phyloP scores from a whole-genome alignment of 805 yeast genomes.

The Candida parachauliodes region DNA sequence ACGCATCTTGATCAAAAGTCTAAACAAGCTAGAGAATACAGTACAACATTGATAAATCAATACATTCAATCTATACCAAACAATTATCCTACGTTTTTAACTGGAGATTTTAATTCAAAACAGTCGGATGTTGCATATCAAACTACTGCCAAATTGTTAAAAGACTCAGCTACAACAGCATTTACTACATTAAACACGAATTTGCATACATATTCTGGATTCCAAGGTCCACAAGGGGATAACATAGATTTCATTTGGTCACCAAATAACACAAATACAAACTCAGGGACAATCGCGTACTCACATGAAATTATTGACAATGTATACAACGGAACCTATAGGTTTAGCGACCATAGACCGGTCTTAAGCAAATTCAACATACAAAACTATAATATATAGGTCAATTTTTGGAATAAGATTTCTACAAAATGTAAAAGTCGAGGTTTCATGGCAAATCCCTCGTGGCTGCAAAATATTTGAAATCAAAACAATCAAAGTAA shows the following conservation, averaged over 20 bases:
- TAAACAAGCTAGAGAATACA: constrained; percentile 30
- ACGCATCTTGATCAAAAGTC: constrained; percentile 42
- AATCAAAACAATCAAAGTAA: no score
- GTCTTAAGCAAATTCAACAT: constrained; percentile 13
- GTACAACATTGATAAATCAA: constrained; percentile 41
- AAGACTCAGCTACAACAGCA: constrained; percentile 18
- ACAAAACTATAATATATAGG: neutral
- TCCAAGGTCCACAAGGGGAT: constrained; percentile 15
- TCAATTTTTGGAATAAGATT: no score
- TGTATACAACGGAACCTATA: constrained; percentile 14
- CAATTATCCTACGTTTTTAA: constrained; percentile 21
- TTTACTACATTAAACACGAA: constrained; percentile 12
- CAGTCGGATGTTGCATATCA: constrained; percentile 19
- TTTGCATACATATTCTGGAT: constrained; percentile 22
- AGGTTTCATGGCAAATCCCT: no score
- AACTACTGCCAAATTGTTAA: constrained; percentile 17
- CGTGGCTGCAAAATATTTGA: no score
- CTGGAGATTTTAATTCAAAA: constrained; percentile 55
- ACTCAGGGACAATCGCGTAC: constrained; percentile 14
- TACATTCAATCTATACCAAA: constrained; percentile 26
- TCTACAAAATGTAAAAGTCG: no score
- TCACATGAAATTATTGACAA: constrained; percentile 33
- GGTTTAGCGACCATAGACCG: constrained; percentile 48
- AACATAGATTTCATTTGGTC: constrained; percentile 39
- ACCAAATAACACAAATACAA: constrained; percentile 23